Conservation (phyloP, 805 yeast genomes). For the Candida krabiensis region DNA sequence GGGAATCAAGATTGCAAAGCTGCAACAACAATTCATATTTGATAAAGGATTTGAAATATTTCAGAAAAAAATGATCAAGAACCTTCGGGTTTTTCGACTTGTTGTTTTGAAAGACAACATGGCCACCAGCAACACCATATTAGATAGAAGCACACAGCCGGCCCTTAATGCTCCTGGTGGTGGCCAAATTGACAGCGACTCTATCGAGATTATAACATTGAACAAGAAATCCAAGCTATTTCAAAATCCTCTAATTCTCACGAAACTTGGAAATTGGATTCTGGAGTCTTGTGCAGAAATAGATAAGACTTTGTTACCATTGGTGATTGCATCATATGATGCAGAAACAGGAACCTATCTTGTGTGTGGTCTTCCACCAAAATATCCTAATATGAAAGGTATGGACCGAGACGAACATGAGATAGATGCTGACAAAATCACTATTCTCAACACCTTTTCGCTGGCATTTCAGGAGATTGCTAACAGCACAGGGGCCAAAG, state of each 20-base stretch:
- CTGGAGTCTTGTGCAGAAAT: slow-evolving; percentile 85
- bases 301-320: slow-evolving; percentile 67
- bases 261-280: slow-evolving; percentile 88
- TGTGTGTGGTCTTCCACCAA: slow-evolving; percentile 87
- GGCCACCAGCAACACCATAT: slow-evolving; percentile 19
- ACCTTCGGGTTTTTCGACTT: slow-evolving; percentile 75
- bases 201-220: slow-evolving; percentile 32
- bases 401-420: slow-evolving; percentile 31
- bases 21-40: slow-evolving; percentile 79
- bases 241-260: slow-evolving; percentile 80
- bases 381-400: slow-evolving; percentile 53
- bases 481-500: slow-evolving; percentile 78
- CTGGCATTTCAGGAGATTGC: slow-evolving; percentile 91
- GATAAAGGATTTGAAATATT: slow-evolving; percentile 86
- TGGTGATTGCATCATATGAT: slow-evolving; percentile 84
- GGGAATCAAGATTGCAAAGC: slow-evolving; percentile 84
- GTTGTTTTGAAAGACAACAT: slow-evolving; percentile 81
- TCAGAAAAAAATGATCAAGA: slow-evolving; percentile 78
- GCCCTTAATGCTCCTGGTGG: slow-evolving; percentile 8
- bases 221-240: slow-evolving; percentile 74
- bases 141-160: slow-evolving; percentile 5
- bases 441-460: slow-evolving; percentile 77
- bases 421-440: slow-evolving; percentile 37
- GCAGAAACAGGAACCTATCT: slow-evolving; percentile 71
- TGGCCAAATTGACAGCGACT: slow-evolving; percentile 24